Percentiles rank a stretch among this genome's conserved stretches.
These are phyloP conservation scores for Chytriomyces sp. DNA, from an alignment of 192 early-diverging fungal genomes.

Conservation along the genomic window DNA sequence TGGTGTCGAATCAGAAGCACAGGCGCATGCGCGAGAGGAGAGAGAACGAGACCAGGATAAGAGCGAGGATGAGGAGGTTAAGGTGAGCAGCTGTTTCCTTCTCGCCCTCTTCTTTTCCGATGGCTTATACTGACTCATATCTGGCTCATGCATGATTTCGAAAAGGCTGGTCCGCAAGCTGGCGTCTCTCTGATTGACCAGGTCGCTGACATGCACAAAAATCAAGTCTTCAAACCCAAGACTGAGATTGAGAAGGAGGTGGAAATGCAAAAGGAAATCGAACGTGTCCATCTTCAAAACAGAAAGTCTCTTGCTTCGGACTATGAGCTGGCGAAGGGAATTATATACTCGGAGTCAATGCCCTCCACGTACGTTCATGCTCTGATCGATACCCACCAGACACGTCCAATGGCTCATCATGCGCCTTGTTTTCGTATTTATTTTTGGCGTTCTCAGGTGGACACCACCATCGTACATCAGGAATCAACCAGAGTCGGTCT, in stretches of 20 bases:
- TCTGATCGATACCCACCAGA: neutral
- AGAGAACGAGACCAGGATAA: no score
- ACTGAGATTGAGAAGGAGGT: constrained; percentile 79
- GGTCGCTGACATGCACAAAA: constrained; percentile 73
- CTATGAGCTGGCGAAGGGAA: constrained; percentile 84
- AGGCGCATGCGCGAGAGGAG: no score
- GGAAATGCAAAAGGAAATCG: constrained; percentile 82
- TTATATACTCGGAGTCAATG: constrained; percentile 86
- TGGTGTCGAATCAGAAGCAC: no score
- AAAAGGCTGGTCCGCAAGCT: constrained; percentile 62
- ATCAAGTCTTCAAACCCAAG: constrained; percentile 60
- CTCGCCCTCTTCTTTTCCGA: no score
- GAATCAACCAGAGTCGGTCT: constrained; percentile 55
- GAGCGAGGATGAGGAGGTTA: no score
- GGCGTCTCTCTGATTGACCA: constrained; percentile 84
- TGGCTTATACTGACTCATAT: no score
- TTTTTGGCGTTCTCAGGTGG: constrained; percentile 61
- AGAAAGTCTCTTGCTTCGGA: constrained; percentile 79
- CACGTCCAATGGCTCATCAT: constrained; percentile 2
- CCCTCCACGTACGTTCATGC: constrained; percentile 61
- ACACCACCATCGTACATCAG: constrained; percentile 75
- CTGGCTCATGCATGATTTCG: no score
- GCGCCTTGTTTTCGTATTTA: neutral
- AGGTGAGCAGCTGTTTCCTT: no score
- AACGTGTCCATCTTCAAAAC: constrained; percentile 77